Conservation (phyloP, 306 rosid species). For the Arachis hypogaea region DNA sequence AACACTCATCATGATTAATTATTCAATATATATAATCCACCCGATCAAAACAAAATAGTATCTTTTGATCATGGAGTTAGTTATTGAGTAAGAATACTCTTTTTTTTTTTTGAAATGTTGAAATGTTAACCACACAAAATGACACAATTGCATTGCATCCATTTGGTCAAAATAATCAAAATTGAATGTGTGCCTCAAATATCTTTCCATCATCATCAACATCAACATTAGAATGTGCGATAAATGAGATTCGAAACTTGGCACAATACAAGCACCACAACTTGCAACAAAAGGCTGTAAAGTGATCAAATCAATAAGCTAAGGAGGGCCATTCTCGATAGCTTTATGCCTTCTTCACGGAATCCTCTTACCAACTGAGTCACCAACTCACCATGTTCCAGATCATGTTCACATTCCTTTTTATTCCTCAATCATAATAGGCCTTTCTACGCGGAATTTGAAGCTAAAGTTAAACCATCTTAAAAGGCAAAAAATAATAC, state of each 20-base stretch:
- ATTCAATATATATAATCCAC: no score
- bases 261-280: neutral
- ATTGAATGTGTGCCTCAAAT: neutral
- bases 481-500: neutral
- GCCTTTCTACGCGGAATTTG: neutral
- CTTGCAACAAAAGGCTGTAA: constrained; percentile 20
- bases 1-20: no score
- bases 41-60: no score
- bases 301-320: neutral
- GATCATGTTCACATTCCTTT: constrained; percentile 38
- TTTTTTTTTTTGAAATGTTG: no score
- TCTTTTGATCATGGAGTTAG: no score
- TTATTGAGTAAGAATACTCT: no score
- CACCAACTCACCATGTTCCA: neutral
- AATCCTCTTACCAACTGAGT: neutral
- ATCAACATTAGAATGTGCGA: neutral
- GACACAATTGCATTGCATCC: neutral
- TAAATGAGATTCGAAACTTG: neutral
- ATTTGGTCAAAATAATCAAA: neutral
- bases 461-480: constrained; percentile 2
- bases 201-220: neutral
- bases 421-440: neutral
- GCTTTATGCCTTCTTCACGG: constrained; percentile 21
- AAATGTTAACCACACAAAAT: neutral
- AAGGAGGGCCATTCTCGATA: neutral